A percentile compares a stretch with the other conserved stretches of the same genome.
These are phyloP conservation scores for Dactylellina sp. DNA, from an alignment of 2,329 filamentous ascomycete genomes.

Conservation along the genomic window DNA sequence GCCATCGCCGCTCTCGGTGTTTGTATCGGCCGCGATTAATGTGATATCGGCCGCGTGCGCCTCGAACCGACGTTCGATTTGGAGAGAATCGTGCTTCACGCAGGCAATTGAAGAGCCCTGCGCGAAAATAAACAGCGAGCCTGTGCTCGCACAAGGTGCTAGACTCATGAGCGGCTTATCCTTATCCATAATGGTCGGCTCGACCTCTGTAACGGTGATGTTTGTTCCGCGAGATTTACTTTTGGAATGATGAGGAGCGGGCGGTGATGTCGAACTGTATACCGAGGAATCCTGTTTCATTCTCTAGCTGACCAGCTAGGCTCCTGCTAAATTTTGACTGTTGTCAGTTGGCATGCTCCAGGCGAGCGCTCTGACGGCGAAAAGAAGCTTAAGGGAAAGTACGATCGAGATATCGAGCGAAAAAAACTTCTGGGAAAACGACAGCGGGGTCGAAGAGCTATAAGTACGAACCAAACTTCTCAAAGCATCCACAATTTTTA, in stretches of 20 bases:
- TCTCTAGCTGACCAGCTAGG: slow-evolving; percentile 35
- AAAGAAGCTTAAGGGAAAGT: background rate
- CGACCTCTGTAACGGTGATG: slow-evolving; percentile 36
- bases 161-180: slow-evolving; percentile 51
- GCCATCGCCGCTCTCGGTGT: slow-evolving; percentile 86
- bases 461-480: slow-evolving; percentile 50
- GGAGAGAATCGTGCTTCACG: slow-evolving; percentile 90
- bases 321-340: background rate
- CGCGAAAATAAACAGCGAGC: slow-evolving; percentile 88
- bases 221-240: slow-evolving; percentile 39
- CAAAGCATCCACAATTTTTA: slow-evolving; percentile 35
- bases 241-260: slow-evolving; percentile 36
- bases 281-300: slow-evolving; percentile 48
- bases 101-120: slow-evolving; percentile 85
- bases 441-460: slow-evolving; percentile 21
- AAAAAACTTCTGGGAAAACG: background rate
- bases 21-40: slow-evolving; percentile 88
- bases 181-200: slow-evolving; percentile 37
- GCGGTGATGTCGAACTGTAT: slow-evolving; percentile 45
- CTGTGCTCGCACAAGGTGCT: slow-evolving; percentile 84
- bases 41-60: slow-evolving; percentile 85
- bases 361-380: background rate
- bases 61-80: slow-evolving; percentile 86
- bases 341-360: slow-evolving; percentile 7
- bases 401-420: background rate